Evolutionary conservation across 495 filamentous ascomycete genomes (phyloP), one percentile per base, ranked within the genome.

Genomic region (Daldinia childiae): DNA sequence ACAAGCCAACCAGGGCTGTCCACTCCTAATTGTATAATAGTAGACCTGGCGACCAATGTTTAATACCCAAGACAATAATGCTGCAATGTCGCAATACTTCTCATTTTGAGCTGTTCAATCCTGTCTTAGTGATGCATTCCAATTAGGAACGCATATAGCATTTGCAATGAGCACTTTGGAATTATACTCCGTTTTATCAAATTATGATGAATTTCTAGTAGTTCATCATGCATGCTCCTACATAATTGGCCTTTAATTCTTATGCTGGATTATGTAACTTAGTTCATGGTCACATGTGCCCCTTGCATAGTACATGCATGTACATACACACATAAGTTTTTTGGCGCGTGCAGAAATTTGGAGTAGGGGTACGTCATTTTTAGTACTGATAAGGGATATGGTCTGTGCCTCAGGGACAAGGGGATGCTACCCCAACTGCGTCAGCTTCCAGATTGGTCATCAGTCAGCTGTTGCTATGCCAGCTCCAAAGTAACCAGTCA

Each of bases 1-100:
- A 56, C 27, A 56, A 68, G 64, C 43, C 52, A 26, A 55, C 19
- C 32, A 62, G 34, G 51, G 41, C 12, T 59, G 34, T 69, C 36
- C 43, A 55, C 65, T 54, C 56, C 41, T 38, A 30, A 43, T 51
- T 73, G 66, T 73, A 73, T 59, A 66, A 64, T 62, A 58, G 34
- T 45, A 61, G 29, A 45, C 50, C 52, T 58, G 43, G 60, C 57
- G 50, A 66, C 17, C 26, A 72, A 62, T 73, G 51, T 51, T 61
- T 73, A 69, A 69, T 68, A 71, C 50, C 62, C 29, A 43, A 68
- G 41, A 50, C 36, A 54, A 54, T 3, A 19, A n/a, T 41, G 56
- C 19, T 54, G 15, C 39, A 27, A 15, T 38, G 32, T 43, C 3
- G 24, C 17, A 32, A 51, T 38, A 29, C 2, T 17, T 34, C 30